These are phyloP conservation scores for Chenopodium berlandieri DNA, from an alignment of 148 eudicot genomes.

Conservation along the genomic window DNA sequence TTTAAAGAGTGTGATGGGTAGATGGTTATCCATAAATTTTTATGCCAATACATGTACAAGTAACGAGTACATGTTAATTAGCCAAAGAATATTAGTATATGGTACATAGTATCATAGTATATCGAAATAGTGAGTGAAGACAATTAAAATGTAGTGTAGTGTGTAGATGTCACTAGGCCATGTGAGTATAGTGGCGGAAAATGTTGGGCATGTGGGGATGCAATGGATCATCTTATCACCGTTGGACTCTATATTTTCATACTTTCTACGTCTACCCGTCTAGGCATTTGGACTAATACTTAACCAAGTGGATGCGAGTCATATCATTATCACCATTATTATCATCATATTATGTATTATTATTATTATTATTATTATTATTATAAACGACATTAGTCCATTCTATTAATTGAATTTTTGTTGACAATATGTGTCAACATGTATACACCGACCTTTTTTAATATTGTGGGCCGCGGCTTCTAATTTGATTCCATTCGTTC, in stretches of 20 bases:
- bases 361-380: not conserved
- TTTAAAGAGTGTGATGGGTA: not conserved
- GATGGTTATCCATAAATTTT: not conserved
- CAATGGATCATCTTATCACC: not conserved
- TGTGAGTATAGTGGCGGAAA: conserved; percentile 17
- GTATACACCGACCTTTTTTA: conserved; percentile 5
- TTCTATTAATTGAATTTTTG: not conserved
- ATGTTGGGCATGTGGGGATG: conserved; percentile 22
- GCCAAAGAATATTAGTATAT: no score
- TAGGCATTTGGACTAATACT: not conserved
- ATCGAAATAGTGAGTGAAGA: not conserved
- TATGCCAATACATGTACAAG: no score
- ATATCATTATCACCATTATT: not conserved
- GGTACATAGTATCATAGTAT: no score
- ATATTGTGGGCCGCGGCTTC: not conserved
- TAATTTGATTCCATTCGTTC: not conserved
- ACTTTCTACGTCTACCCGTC: not conserved
- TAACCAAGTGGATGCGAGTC: conserved; percentile 1
- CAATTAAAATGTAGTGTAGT: no score
- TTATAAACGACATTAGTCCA: conserved; percentile 11
- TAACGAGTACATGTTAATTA: no score
- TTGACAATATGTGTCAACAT: conserved; percentile 8
- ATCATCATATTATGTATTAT: not conserved
- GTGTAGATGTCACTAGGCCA: conserved; percentile 1
- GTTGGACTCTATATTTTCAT: not conserved